Evolutionary conservation across 2,329 filamentous ascomycete genomes (phyloP).

Genomic region (Cephalotrichum gorgonifer): DNA sequence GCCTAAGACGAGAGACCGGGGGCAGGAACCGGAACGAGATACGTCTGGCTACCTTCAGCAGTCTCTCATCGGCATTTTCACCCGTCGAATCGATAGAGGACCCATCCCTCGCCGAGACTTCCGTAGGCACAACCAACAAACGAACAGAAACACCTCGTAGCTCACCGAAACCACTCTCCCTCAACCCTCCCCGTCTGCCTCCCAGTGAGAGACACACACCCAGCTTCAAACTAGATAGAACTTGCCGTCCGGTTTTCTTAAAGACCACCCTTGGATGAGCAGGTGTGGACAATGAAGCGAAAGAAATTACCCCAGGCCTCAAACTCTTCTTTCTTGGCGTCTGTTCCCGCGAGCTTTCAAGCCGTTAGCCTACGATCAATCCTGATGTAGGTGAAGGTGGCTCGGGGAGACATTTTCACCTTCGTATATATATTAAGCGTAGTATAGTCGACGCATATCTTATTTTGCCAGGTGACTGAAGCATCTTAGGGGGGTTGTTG

Average conservation of each 20-base stretch:
- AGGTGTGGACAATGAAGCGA: slow-evolving; percentile 65
- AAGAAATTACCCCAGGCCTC: slow-evolving; percentile 28
- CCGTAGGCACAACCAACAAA: too few species aligned
- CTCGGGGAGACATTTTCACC: not conserved
- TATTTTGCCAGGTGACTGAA: too few species aligned
- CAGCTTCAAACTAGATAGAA: slow-evolving; percentile 14
- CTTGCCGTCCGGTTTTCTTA: slow-evolving; percentile 6
- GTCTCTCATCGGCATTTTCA: too few species aligned
- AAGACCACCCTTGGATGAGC: slow-evolving; percentile 26
- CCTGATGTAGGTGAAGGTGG: not conserved
- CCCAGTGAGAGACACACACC: slow-evolving; percentile 10
- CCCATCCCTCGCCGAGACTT: too few species aligned
- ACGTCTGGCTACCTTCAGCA: too few species aligned
- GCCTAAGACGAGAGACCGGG: too few species aligned
- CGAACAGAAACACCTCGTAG: too few species aligned
- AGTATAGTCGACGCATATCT: too few species aligned
- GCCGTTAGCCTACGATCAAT: not conserved
- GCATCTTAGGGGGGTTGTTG: too few species aligned
- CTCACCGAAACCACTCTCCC: not conserved
- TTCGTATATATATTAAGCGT: not conserved
- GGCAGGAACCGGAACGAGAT: too few species aligned
- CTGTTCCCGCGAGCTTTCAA: not conserved
- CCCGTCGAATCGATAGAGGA: too few species aligned
- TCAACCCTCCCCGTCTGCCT: slow-evolving; percentile 20
- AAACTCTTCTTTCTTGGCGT: not conserved